Base-by-base conservation (phyloP, 805 yeast genomes). In the Candida nemodendra region DNA sequence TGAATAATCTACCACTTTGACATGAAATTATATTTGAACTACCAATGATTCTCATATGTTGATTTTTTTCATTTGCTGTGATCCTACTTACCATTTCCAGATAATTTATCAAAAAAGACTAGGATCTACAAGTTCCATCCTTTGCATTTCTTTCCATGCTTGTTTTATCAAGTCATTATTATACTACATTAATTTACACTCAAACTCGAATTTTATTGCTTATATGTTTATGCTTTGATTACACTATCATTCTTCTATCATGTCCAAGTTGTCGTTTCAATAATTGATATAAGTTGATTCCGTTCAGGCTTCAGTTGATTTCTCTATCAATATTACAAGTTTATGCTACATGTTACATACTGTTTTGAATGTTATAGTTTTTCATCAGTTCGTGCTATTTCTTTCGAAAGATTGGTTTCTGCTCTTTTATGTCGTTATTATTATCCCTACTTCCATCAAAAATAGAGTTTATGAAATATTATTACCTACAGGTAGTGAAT, bases 81-180 rank as follows among this genome's bases (percentile, higher is more conserved):
- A 21, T 14, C 5, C 16, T 15, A 13, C 9, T 27, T 23, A 27
- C 34, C 15, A 15, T 26, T 22, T 18, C 21, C 26, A n/a, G 33
- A 4, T 30, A 25, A 24, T 26, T 32, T 23, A 29, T 32, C 16
- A 6, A 18, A n/a, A 19, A 21, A 21, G 25, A 27, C 32, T 19
- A 22, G 27, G 28, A 27, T 34, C 21, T 14, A 34, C 22, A 34
- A 27, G 37, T 27, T 19, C 22, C 31, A 34, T 27, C 37, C 31
- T 26, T 34, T 34, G 37, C 37, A 34, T 34, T 21, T 27, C 26
- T 30, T 31, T 34, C 27, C 26, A 14, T 28, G 15, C 28, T 34
- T 30, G 28, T 27, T 34, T 34, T 34, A 27, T 18, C 18, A 21
- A 21, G 24, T 21, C 24, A 21, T 15, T 24, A 26, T 19, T 25